These are phyloP conservation scores for Schizothecium vesticola DNA, from an alignment of 495 filamentous ascomycete species.

Conservation along the genomic window DNA sequence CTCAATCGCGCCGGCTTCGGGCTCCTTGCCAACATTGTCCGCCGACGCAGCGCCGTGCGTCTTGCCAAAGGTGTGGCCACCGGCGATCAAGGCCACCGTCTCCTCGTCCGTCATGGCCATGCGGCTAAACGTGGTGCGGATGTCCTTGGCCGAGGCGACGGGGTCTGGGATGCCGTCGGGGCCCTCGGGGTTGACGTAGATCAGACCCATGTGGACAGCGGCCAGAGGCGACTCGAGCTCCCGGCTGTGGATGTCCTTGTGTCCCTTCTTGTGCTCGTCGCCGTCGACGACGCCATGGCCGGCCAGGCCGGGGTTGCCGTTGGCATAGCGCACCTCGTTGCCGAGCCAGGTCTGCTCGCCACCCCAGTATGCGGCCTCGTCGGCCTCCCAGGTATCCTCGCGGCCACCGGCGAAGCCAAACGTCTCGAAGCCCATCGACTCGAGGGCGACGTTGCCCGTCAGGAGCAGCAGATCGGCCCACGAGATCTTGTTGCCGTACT, in stretches of 20 bases:
- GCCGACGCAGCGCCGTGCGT: slow-evolving; percentile 62
- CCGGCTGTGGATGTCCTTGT: slow-evolving; percentile 52
- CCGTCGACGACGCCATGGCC: slow-evolving; percentile 42
- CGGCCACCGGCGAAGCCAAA: slow-evolving; percentile 69
- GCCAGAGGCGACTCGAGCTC: slow-evolving; percentile 59
- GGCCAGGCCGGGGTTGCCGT: slow-evolving; percentile 40
- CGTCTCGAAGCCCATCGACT: slow-evolving; percentile 68
- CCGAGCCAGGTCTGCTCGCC: slow-evolving; percentile 65
- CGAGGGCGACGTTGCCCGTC: slow-evolving; percentile 67
- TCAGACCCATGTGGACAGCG: slow-evolving; percentile 65
- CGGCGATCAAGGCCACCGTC: slow-evolving; percentile 68
- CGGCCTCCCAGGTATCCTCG: slow-evolving; percentile 62
- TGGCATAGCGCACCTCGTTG: slow-evolving; percentile 59
- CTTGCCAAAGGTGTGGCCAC: slow-evolving; percentile 71
- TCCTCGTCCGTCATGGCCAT: slow-evolving; percentile 80
- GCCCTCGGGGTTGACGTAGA: slow-evolving; percentile 73
- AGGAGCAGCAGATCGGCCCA: slow-evolving; percentile 67
- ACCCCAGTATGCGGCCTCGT: slow-evolving; percentile 71
- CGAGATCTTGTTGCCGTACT: slow-evolving; percentile 75
- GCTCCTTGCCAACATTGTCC: slow-evolving; percentile 56
- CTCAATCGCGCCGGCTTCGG: slow-evolving; percentile 56
- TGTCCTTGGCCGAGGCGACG: slow-evolving; percentile 59
- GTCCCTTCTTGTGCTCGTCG: slow-evolving; percentile 41
- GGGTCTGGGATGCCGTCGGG: slow-evolving; percentile 66
- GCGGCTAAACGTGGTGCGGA: slow-evolving; percentile 63